Conservation (phyloP, 768 basidiomycete genomes). For the Boletellus sp. region DNA sequence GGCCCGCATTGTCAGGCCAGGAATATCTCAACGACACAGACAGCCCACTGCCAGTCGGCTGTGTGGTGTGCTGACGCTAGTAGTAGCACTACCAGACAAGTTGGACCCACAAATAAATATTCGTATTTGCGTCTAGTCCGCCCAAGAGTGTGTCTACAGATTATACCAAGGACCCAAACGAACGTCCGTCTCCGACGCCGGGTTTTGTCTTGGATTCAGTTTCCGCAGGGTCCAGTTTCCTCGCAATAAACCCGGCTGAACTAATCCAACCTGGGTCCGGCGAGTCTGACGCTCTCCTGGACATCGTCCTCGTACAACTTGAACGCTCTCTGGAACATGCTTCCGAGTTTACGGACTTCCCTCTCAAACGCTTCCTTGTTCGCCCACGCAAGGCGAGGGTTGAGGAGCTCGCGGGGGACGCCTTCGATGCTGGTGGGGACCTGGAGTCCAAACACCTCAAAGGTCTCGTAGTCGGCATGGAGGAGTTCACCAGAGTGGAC, state of each 20-base stretch:
- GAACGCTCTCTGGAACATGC: slow-evolving; percentile 95
- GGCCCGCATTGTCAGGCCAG: not conserved
- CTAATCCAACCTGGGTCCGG: slow-evolving; percentile 59
- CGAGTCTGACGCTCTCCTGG: slow-evolving; percentile 69
- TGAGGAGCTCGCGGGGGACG: slow-evolving; percentile 87
- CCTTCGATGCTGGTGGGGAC: slow-evolving; percentile 82
- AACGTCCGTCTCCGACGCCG: not conserved
- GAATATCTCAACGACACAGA: slow-evolving; percentile 4
- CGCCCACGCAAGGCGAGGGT: slow-evolving; percentile 84
- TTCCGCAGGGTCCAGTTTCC: not conserved
- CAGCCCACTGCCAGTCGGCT: too few species aligned
- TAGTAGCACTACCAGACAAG: not conserved
- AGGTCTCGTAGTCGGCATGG: slow-evolving; percentile 82
- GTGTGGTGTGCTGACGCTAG: slow-evolving; percentile 20
- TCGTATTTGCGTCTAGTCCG: not conserved
- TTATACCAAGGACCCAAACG: not conserved
- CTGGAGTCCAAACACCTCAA: slow-evolving; percentile 76
- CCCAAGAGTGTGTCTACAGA: slow-evolving; percentile 6
- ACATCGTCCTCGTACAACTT: slow-evolving; percentile 88
- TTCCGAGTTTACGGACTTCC: slow-evolving; percentile 82
- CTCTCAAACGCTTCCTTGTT: slow-evolving; percentile 87
- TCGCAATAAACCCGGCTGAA: not conserved
- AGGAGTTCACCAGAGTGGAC: slow-evolving; percentile 92
- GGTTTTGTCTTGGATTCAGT: not conserved
- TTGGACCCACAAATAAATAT: slow-evolving; percentile 1